Evolutionary conservation across 78 protist genomes (phyloP), one percentile per base, ranked within the genome.

Genomic region (Chrysochromulina tobinii): DNA sequence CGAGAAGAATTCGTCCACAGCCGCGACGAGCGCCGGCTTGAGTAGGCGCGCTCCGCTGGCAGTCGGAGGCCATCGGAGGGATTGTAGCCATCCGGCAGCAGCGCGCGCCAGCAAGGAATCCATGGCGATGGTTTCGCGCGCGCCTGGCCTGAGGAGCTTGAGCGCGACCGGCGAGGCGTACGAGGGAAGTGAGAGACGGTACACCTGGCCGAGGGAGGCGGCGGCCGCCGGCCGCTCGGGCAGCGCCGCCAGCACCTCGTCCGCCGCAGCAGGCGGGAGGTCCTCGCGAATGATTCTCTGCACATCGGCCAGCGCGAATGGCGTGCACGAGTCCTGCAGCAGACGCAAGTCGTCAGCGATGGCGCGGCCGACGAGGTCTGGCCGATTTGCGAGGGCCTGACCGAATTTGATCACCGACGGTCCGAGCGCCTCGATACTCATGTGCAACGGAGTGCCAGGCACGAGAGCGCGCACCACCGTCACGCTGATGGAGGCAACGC

Each of bases 181-280:
- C 79, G 79, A 51, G 27, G 75, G 69, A 0, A 83, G 73, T 57
- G 1, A 8, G 15, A 66, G 51, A 27, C 77, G 3, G 89, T 85
- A 61, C 14, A 85, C 89, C 75, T 85, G 89, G 5, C 89, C 89
- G 75, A 85, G 9, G n/a, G 89, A 61, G n/a, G 73, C 89, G 51
- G 89, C 89, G n/a, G 89, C 89, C 27, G 23, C 75, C 6, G 89
- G 69, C 54, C 48, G 23, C 18, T 6, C 12, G 38, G 73, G 57
- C 75, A 85, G 69, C 73, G 67, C 68, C 48, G 3, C 64, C 27
- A 85, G 89, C 25, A 85, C 11, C 38, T 55, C 58, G 59, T 7
- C 48, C 50, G 68, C 67, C 54, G 18, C 7, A 9, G 0, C 69
- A 14, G 9, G 9, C 54, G 57, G 23, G 21, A 55, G 21, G 3